Evolutionary conservation across 257 asterid species (phyloP).

Genomic region (Solanum commersonii): DNA sequence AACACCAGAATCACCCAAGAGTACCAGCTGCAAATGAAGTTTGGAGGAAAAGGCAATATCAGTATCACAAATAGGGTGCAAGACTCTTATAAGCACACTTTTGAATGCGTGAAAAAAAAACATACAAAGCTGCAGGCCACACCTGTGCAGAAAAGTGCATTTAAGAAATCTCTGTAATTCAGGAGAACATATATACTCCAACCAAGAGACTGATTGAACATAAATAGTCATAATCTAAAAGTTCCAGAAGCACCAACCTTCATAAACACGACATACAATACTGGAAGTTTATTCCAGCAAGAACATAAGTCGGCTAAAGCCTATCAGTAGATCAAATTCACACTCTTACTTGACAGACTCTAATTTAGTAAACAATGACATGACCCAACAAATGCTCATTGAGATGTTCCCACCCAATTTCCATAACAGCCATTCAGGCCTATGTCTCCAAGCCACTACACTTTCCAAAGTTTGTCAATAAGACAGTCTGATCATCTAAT

Average conservation of each 20-base stretch:
- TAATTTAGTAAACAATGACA: not conserved
- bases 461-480: not conserved
- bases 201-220: not conserved
- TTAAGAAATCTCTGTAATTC: not conserved
- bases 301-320: not conserved
- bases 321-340: not conserved
- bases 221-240: not conserved
- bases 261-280: not conserved
- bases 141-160: not conserved
- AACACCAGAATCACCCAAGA: conserved; percentile 95
- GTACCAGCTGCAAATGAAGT: conserved; percentile 61
- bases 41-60: not conserved
- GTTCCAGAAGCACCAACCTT: not conserved
- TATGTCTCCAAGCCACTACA: not conserved
- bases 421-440: not conserved
- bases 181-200: not conserved
- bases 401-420: not conserved
- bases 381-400: not conserved
- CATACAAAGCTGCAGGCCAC: not conserved
- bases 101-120: not conserved
- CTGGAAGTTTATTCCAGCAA: not conserved
- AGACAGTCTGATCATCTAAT: not conserved
- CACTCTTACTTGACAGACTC: not conserved
- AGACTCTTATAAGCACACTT: not conserved
- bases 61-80: conserved; percentile 6